Evolutionary conservation across 139 green algal species (phyloP).

Genomic region (Desmodesmus armatus): DNA sequence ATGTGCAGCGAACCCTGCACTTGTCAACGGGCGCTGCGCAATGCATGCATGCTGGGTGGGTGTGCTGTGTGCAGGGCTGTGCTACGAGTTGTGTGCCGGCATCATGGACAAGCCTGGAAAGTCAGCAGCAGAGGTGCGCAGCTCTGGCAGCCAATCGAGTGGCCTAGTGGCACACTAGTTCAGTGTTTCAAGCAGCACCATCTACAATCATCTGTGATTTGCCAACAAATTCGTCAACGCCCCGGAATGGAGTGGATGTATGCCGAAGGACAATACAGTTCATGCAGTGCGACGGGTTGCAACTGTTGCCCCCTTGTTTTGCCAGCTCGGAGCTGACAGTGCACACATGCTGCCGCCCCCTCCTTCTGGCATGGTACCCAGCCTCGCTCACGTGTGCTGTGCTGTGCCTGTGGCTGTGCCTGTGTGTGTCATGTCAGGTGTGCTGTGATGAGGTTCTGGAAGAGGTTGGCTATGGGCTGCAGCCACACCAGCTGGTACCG

Average conservation of each 20-base stretch:
- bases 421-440: not conserved
- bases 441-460: slow-evolving; percentile 30
- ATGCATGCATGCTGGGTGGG: too few species aligned
- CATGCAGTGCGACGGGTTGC: too few species aligned
- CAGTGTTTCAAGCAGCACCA: not conserved
- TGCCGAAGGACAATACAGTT: too few species aligned
- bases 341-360: too few species aligned
- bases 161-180: not conserved
- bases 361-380: too few species aligned
- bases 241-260: too few species aligned
- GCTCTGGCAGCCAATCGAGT: not conserved
- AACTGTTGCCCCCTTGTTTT: too few species aligned
- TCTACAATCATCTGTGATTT: not conserved
- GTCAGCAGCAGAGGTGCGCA: not conserved
- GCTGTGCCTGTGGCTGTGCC: not conserved
- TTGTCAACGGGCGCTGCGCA: too few species aligned
- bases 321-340: too few species aligned
- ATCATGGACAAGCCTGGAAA: slow-evolving; percentile 29
- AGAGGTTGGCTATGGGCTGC: slow-evolving; percentile 14
- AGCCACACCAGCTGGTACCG: not conserved
- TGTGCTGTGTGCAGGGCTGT: slow-evolving; percentile 26
- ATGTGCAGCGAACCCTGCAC: too few species aligned
- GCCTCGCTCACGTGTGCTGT: too few species aligned
- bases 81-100: slow-evolving; percentile 18
- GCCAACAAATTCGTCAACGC: too few species aligned